Base-by-base conservation (phyloP, 768 basidiomycete genomes). In the Cubamyces lactineus region DNA sequence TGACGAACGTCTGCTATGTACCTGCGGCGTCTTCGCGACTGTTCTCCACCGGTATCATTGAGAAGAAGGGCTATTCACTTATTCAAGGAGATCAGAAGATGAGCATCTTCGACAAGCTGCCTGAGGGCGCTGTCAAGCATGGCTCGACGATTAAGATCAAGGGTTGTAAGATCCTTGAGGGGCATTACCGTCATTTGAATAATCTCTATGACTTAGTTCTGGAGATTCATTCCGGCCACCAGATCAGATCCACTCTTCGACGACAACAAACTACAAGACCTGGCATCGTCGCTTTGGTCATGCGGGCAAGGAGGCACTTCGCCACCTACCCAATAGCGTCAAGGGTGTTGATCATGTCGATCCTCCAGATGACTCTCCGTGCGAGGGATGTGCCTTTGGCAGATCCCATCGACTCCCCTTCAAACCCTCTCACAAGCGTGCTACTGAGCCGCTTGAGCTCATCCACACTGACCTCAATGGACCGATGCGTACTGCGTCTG, bases 281-380 rank as follows among this genome's bases (percentile, higher is more conserved):
- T 45, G 43, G 43, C n/a, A 45, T 19, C n/a, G 43, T 45, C n/a
- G 43, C 43, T 45, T 45, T 45, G 43, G n/a, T 45, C 43, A 45
- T 45, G 43, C 43, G 3, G 43, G 43, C 8, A 45, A 45, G 43
- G 43, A 45, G 43, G 9, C 43, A 12, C 43, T 45, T 45, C n/a
- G 43, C 43, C n/a, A 45, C 43, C 15, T 45, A 7, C 43, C 43
- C 3, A 45, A 45, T 7, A 45, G 19, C 17, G n/a, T 45, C 9
- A 45, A 45, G n/a, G 43, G 43, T 19, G 43, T 45, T 19, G 43
- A 45, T 19, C 43, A 45, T 3, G 9, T 45, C 8, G 43, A 45
- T 45, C 43, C 43, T 17, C 9, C 43, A 7, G 43, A 45, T 45
- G 43, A 45, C 19, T 7, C 9, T 12, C 43, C 43, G n/a, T 45